Evolutionary conservation across 106 monocot species (phyloP), one percentile per base, ranked within the genome.

Genomic region (Iris macrosiphon): DNA sequence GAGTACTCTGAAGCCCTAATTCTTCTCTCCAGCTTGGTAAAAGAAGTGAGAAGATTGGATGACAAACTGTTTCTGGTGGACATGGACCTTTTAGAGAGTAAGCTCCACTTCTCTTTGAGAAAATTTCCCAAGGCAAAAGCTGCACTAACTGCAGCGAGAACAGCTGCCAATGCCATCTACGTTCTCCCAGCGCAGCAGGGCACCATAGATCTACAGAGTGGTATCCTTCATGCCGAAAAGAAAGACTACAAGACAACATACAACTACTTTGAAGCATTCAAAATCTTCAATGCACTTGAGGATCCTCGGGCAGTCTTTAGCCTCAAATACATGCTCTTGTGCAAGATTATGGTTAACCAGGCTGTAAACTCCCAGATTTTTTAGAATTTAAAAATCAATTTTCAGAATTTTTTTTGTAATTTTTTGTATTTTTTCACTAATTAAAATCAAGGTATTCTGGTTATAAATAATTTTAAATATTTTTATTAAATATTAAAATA

Each of bases 291-390:
- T 66, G 79, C 82, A 12, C 79, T 85, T 0, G 85, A 82, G 37
- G 86, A 92, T 51, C 79, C 86, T 1, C 47, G 82, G 3, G 86
- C 92, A 0, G 76, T 92, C 19, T 86, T 79, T 48, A 76, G 92
- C 54, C 70, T 92, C 46, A 92, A 92, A 27, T 92, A 92, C 76
- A 92, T 92, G 92, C 85, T 92, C 10, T 60, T 92, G 30, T 86
- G 92, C 75, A 92, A 92, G 76, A 92, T 92, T 24, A 92, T 92
- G 92, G 92, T 92, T 23, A 79, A 53, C 55, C 92, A 92, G n/a
- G n/a, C n/a, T n/a, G n/a, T n/a, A n/a, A n/a, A n/a, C n/a, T n/a
- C n/a, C n/a, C n/a, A n/a, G n/a, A n/a, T n/a, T n/a, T n/a, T n/a
- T n/a, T n/a, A n/a, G n/a, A n/a, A n/a, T n/a, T n/a, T n/a, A n/a